Conservation (phyloP, 2,329 filamentous ascomycete genomes). For the Coniochaeta sp. region DNA sequence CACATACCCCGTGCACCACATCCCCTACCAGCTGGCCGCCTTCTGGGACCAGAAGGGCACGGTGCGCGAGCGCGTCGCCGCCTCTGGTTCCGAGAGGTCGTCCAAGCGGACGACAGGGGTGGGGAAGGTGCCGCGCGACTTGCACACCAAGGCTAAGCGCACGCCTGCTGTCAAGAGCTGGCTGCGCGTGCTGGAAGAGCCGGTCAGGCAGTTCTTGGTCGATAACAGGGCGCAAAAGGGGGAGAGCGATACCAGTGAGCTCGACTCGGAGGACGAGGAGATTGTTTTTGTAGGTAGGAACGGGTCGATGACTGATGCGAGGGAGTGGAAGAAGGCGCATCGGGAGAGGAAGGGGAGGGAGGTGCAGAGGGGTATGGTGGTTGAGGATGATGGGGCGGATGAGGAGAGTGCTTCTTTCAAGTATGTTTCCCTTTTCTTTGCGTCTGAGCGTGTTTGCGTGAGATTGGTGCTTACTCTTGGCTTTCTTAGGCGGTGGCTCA, state of each 20-base stretch:
- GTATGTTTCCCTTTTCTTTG: constrained; percentile 39
- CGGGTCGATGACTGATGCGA: constrained; percentile 49
- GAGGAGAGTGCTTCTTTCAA: constrained; percentile 77
- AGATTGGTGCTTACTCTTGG: constrained; percentile 8
- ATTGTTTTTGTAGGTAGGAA: constrained; percentile 78
- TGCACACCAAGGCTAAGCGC: constrained; percentile 75
- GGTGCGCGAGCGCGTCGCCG: constrained; percentile 39
- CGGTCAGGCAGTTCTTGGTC: constrained; percentile 70
- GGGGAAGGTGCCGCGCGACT: constrained; percentile 67
- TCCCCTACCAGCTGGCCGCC: constrained; percentile 85
- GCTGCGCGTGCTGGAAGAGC: constrained; percentile 77
- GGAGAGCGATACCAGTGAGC: constrained; percentile 23
- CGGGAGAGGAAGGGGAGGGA: constrained; percentile 37
- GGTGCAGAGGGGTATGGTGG: constrained; percentile 56
- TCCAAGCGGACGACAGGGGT: constrained; percentile 23
- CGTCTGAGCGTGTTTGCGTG: background rate
- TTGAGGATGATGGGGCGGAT: constrained; percentile 67
- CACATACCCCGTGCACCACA: constrained; percentile 65
- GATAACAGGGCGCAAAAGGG: constrained; percentile 23
- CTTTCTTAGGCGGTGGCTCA: constrained; percentile 71
- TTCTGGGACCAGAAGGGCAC: constrained; percentile 62
- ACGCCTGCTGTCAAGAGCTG: constrained; percentile 70
- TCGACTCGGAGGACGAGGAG: constrained; percentile 66
- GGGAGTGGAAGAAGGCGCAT: constrained; percentile 42
- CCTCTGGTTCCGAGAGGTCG: too few relatives aligned